phyloP scores from a whole-genome alignment of 1,284 basidiomycete genomes.

The Nidula niveotomentosa region DNA sequence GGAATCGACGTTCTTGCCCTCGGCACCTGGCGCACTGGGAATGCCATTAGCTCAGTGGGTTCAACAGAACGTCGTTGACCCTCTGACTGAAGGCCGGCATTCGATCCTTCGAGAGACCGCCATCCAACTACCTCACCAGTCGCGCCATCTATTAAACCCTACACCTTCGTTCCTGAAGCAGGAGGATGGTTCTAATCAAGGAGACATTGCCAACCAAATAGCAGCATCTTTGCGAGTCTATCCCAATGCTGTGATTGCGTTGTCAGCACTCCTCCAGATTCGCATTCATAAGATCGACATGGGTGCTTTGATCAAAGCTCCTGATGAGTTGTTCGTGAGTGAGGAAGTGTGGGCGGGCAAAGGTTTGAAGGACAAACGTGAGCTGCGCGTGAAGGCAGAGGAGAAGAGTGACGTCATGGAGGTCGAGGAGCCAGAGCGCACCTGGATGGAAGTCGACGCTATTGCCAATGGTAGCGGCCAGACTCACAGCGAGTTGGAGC shows the following conservation, averaged over 20 bases:
- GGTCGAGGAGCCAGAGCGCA: slow-evolving; percentile 29
- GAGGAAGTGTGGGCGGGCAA: slow-evolving; percentile 61
- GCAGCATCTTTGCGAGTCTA: slow-evolving; percentile 41
- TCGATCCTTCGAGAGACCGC: slow-evolving; percentile 37
- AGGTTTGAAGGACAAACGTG: slow-evolving; percentile 30
- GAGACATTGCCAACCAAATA: slow-evolving; percentile 33
- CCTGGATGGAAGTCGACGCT: slow-evolving; percentile 22
- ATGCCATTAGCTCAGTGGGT: slow-evolving; percentile 58
- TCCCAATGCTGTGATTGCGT: slow-evolving; percentile 36
- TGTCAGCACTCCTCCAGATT: slow-evolving; percentile 42
- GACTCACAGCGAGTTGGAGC: slow-evolving; percentile 20
- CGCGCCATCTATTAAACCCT: background rate
- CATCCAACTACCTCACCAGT: slow-evolving; percentile 21
- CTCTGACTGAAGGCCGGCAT: slow-evolving; percentile 59
- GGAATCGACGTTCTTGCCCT: background rate
- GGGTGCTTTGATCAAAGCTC: slow-evolving; percentile 56
- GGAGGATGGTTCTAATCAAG: background rate
- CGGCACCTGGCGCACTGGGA: slow-evolving; percentile 26
- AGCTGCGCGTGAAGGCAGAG: slow-evolving; percentile 2
- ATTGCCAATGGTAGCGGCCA: slow-evolving; percentile 12
- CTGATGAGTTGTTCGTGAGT: slow-evolving; percentile 64
- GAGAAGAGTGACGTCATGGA: slow-evolving; percentile 24
- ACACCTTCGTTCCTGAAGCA: slow-evolving; percentile 4
- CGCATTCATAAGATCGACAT: slow-evolving; percentile 61
- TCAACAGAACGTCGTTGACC: slow-evolving; percentile 55